Conservation (phyloP, 768 basidiomycete species). For the Tylopilus intermedius region DNA sequence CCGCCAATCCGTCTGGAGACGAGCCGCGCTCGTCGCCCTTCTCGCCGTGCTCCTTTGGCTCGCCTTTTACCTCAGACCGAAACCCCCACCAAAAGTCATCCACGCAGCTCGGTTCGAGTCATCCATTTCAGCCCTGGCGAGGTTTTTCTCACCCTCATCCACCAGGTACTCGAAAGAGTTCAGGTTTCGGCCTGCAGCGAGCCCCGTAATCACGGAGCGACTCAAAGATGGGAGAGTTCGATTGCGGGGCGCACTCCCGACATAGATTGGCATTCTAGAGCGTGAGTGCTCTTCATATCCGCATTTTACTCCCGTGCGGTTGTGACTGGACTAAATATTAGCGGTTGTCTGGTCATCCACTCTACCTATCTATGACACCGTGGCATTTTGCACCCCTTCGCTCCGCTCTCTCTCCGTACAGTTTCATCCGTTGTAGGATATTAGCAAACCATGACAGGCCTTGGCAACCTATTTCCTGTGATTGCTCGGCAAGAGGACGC, state of each 20-base stretch:
- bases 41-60: conserved; percentile 43
- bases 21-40: conserved; percentile 39
- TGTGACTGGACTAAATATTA: not conserved
- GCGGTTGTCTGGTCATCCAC: too few species aligned
- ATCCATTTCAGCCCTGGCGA: too few species aligned
- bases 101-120: conserved; percentile 57
- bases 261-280: not conserved
- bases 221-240: conserved; percentile 66
- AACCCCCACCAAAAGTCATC: conserved; percentile 42
- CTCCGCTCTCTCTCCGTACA: too few species aligned
- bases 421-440: too few species aligned
- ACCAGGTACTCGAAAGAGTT: conserved; percentile 76
- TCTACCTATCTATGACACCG: not conserved
- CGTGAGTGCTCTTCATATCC: not conserved
- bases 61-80: conserved; percentile 31
- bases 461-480: too few species aligned
- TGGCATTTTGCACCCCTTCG: not conserved
- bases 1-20: conserved; percentile 42
- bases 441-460: too few species aligned
- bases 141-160: not conserved
- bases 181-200: conserved; percentile 81
- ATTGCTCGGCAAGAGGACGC: too few species aligned
- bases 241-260: conserved; percentile 62
- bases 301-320: not conserved
- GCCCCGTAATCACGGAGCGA: conserved; percentile 73